These are phyloP conservation scores for Amanita molliuscula DNA, from an alignment of 768 basidiomycete genomes.

Conservation along the genomic window DNA sequence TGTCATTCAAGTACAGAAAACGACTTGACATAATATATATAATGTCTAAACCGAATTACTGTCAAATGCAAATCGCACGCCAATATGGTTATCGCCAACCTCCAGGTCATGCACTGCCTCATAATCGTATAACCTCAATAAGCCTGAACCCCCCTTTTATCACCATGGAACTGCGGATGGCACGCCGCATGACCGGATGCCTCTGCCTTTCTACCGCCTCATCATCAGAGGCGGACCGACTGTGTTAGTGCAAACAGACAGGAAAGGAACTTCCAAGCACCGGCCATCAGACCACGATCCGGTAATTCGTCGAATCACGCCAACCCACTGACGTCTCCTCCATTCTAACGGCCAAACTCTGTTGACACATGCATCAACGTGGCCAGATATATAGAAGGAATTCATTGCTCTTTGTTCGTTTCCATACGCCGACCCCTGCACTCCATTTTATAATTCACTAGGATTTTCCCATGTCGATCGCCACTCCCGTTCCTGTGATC, in stretches of 20 bases:
- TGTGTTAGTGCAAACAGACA: not conserved
- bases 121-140: not conserved
- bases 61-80: not conserved
- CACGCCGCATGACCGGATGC: not conserved
- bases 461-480: not conserved
- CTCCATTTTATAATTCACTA: not conserved
- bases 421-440: not conserved
- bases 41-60: too few relatives aligned
- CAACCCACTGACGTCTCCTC: not conserved
- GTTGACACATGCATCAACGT: not conserved
- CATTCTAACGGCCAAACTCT: not conserved
- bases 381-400: not conserved
- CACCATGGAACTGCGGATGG: not conserved
- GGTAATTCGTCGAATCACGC: not conserved
- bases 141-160: not conserved
- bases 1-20: not conserved
- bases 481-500: constrained; percentile 2
- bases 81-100: not conserved
- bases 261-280: not conserved
- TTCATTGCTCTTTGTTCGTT: not conserved
- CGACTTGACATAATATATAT: too few relatives aligned
- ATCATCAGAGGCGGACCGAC: not conserved
- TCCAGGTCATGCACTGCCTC: not conserved
- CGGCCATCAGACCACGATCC: not conserved
- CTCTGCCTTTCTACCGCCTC: not conserved